Evolutionary conservation across 208 protist genomes (phyloP), one percentile per base, ranked within the genome.

Genomic region (Crithidia sp.): DNA sequence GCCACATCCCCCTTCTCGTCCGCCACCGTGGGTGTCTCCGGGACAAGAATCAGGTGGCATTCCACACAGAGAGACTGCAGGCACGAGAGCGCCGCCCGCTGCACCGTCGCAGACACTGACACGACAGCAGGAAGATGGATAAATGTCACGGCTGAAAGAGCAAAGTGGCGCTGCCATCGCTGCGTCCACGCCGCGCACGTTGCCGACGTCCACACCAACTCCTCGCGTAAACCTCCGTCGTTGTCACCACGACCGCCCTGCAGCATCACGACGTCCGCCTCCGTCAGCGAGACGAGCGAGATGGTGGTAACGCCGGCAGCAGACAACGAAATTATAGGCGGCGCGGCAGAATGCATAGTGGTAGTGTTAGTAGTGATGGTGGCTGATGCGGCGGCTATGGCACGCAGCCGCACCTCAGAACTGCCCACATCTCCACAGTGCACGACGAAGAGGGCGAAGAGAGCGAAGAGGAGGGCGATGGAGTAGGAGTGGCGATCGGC

Each of bases 401-500:
- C 19, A 10, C 67, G 76, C 57, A 41, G 65, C 17, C 41, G 28
- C 45, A 67, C 61, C 47, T 77, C 77, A 5, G 14, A 39, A 12
- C 6, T 14, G 16, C 77, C 72, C 0, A 54, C 41, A 14, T 36
- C 8, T 2, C 71, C 53, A 10, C 71, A 79, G 17, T 70, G 19
- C 2, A 16, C 37, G n/a, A 83, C 56, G 13, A 74, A 3, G 28
- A 49, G 5, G 1, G 70, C 14, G 54, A 76, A 83, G 4, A 73
- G 5, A 43, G 55, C 0, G 63, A 79, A 83, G 5, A 67, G 49
- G 9, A 52, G 16, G 17, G 50, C 55, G 13, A 73, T 45, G 16
- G 56, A 57, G 41, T 52, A 60, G 28, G 78, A 73, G 64, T 78
- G 63, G 49, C 71, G 77, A 41, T 74, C 65, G 5, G 59, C 36